phyloP scores from a whole-genome alignment of 2,329 filamentous ascomycete genomes.

The Penicillium crustosum region DNA sequence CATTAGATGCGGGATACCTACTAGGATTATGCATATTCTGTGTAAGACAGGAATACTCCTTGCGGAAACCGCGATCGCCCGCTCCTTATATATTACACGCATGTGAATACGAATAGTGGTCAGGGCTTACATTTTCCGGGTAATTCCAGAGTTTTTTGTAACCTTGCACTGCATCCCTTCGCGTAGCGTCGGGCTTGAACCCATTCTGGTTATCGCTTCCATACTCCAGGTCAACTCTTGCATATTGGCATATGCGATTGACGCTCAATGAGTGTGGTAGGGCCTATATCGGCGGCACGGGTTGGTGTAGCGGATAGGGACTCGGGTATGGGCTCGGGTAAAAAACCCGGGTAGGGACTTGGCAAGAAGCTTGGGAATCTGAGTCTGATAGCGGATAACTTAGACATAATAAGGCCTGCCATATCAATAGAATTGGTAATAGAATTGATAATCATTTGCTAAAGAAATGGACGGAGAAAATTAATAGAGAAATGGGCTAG shows the following conservation, averaged over 20 bases:
- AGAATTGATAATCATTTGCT: background rate
- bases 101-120: too few relatives aligned
- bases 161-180: background rate
- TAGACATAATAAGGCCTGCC: background rate
- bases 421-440: background rate
- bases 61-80: background rate
- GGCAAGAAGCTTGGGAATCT: too few relatives aligned
- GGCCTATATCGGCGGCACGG: too few relatives aligned
- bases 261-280: background rate
- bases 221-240: background rate
- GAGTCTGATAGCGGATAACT: background rate
- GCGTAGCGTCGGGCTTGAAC: background rate
- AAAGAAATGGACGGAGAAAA: background rate
- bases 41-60: background rate
- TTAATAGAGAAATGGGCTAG: background rate
- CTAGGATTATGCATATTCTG: background rate
- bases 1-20: background rate
- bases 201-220: background rate
- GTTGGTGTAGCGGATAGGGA: too few relatives aligned
- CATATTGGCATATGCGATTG: background rate
- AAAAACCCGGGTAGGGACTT: background rate
- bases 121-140: background rate
- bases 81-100: background rate
- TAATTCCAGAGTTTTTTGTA: too few relatives aligned
- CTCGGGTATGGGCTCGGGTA: background rate